phyloP scores from a whole-genome alignment of 176 grass and related monocot species.

The Triticum timopheevii region DNA sequence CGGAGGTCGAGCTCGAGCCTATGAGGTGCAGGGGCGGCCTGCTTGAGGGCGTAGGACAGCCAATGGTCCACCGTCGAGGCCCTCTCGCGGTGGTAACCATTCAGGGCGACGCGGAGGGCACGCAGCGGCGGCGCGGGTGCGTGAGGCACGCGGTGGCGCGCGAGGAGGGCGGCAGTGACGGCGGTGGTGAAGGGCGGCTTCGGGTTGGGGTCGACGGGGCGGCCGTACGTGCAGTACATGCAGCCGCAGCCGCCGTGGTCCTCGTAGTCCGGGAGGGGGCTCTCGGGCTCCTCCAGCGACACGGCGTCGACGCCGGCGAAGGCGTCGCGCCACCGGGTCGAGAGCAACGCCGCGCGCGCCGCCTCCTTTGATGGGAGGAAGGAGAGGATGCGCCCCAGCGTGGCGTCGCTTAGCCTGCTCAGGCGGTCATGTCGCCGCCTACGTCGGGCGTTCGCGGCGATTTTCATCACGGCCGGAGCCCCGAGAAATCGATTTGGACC shows the following conservation, averaged over 20 bases:
- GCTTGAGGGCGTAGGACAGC: neutral
- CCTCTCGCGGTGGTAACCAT: neutral
- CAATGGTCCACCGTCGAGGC: neutral
- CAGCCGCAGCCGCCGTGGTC: neutral
- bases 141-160: neutral
- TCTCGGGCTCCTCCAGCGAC: neutral
- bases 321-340: neutral
- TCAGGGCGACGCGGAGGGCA: neutral
- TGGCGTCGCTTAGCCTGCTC: neutral
- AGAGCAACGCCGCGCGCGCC: neutral
- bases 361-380: slow-evolving; percentile 4
- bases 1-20: neutral
- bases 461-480: too few relatives aligned
- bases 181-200: neutral
- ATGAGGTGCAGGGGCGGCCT: neutral
- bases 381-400: neutral
- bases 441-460: neutral
- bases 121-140: neutral
- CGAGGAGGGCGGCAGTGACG: neutral
- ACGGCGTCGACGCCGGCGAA: slow-evolving; percentile 5
- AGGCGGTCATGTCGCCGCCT: neutral
- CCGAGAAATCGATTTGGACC: too few relatives aligned
- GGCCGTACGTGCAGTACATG: fast-evolving
- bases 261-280: neutral
- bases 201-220: neutral